These are phyloP conservation scores for Ogataea naganishii DNA, from an alignment of 805 yeast species.

Conservation along the genomic window DNA sequence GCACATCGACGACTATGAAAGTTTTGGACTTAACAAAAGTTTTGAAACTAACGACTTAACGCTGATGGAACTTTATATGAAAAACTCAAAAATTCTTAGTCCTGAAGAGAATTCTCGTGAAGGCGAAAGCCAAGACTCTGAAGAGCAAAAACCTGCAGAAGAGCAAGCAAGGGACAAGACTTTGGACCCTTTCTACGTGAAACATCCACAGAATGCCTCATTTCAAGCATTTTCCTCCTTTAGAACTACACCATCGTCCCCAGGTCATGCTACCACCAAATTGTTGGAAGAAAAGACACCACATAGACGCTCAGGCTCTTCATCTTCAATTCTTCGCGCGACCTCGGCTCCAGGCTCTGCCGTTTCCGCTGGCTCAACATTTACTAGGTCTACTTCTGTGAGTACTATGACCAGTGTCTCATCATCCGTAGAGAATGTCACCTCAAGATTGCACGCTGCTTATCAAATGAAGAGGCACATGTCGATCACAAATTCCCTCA, in stretches of 20 bases:
- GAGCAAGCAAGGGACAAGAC: constrained; percentile 3
- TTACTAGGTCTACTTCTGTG: constrained; percentile 21
- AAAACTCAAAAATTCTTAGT: too few relatives aligned
- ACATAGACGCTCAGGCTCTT: constrained; percentile 3
- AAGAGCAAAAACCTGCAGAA: constrained; percentile 1
- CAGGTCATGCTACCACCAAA: not conserved
- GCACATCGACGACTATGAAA: constrained; percentile 19
- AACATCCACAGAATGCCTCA: constrained; percentile 2
- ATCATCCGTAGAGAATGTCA: constrained; percentile 7
- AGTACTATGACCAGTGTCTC: constrained; percentile 15
- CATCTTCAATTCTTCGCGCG: constrained; percentile 4
- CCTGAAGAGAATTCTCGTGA: too few relatives aligned
- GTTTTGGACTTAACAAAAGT: constrained; percentile 22
- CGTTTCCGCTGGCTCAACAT: constrained; percentile 11
- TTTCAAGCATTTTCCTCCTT: constrained; percentile 21
- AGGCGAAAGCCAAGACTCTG: too few relatives aligned
- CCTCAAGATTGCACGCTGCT: constrained; percentile 1
- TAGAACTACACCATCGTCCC: constrained; percentile 20
- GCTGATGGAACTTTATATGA: constrained; percentile 8
- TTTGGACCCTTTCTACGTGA: constrained; percentile 1
- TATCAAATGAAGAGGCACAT: not conserved
- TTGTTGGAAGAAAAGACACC: constrained; percentile 2
- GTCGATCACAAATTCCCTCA: constrained; percentile 1
- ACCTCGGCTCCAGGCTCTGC: constrained; percentile 2
- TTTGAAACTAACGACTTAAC: constrained; percentile 12